phyloP scores from a whole-genome alignment of 192 early-diverging fungal species.

The Coemansia biformis region DNA sequence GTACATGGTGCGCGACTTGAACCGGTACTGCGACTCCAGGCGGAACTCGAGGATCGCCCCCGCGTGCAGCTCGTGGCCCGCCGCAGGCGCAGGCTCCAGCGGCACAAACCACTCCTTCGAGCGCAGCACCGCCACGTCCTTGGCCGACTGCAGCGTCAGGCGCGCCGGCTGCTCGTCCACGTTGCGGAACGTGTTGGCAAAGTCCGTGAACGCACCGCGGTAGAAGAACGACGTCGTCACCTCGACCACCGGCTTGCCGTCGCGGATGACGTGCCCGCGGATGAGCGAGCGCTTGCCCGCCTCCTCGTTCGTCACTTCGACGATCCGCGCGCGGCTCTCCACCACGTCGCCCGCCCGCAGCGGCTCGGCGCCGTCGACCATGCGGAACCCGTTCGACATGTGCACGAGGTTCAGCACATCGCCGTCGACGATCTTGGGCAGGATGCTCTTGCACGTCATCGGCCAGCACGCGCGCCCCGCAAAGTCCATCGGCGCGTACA shows the following conservation, averaged over 20 bases:
- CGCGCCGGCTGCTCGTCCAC: constrained; percentile 77
- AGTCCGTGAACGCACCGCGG: constrained; percentile 84
- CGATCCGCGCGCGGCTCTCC: constrained; percentile 74
- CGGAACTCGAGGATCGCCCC: constrained; percentile 53
- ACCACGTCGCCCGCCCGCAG: constrained; percentile 79
- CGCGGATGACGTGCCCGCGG: constrained; percentile 70
- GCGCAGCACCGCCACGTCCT: constrained; percentile 86
- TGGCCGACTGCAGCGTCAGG: constrained; percentile 64
- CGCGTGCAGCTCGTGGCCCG: constrained; percentile 55
- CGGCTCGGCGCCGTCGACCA: constrained; percentile 66
- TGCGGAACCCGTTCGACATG: constrained; percentile 88
- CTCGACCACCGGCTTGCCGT: constrained; percentile 74
- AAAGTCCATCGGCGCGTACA: constrained; percentile 68
- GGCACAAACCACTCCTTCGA: constrained; percentile 83
- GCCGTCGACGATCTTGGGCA: constrained; percentile 90
- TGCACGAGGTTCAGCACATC: constrained; percentile 90
- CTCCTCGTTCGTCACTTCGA: constrained; percentile 82
- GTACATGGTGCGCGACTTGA: constrained; percentile 54
- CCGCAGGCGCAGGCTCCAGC: constrained; percentile 8
- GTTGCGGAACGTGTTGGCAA: constrained; percentile 80
- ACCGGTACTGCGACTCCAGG: constrained; percentile 44
- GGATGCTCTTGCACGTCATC: constrained; percentile 80
- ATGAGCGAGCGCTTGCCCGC: constrained; percentile 90
- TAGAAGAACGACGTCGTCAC: constrained; percentile 88
- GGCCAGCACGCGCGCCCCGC: constrained; percentile 71